phyloP scores from a whole-genome alignment of 176 grass and related monocot genomes.

The Oryza punctata region DNA sequence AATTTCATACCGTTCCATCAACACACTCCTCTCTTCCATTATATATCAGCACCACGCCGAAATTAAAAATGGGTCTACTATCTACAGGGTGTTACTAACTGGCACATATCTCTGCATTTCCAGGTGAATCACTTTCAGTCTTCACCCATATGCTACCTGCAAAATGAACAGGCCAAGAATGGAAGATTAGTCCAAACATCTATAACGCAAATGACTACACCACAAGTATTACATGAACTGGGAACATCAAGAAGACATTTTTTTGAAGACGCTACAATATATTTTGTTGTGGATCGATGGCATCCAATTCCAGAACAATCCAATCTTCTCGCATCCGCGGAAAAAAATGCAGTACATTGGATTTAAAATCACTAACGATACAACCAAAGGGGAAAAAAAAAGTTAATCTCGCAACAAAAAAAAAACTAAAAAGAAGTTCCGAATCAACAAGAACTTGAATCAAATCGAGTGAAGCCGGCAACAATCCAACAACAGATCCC shows the following conservation, averaged over 20 bases:
- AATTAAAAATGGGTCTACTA: not conserved
- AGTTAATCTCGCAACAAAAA: too few species aligned
- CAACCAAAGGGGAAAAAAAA: not conserved
- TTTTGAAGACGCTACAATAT: not conserved
- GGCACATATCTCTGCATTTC: slow-evolving; percentile 51
- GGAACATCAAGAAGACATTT: not conserved
- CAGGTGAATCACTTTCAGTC: not conserved
- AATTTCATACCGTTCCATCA: slow-evolving; percentile 70
- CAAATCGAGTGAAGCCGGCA: not conserved
- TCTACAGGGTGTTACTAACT: not conserved
- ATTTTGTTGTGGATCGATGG: not conserved
- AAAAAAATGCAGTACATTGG: not conserved
- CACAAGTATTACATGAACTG: not conserved
- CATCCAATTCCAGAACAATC: not conserved
- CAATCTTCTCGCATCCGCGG: not conserved
- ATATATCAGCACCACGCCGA: not conserved
- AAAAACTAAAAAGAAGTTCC: too few species aligned
- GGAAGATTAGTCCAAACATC: slow-evolving; percentile 25
- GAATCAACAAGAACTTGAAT: not conserved
- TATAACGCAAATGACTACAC: not conserved
- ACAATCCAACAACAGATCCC: too few species aligned
- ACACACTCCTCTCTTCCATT: slow-evolving; percentile 54
- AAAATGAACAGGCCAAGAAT: slow-evolving; percentile 25
- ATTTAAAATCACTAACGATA: not conserved
- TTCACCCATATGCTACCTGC: slow-evolving; percentile 12